phyloP scores from a whole-genome alignment of 371 early-diverging fungal genomes.

The Mucor sp. region DNA sequence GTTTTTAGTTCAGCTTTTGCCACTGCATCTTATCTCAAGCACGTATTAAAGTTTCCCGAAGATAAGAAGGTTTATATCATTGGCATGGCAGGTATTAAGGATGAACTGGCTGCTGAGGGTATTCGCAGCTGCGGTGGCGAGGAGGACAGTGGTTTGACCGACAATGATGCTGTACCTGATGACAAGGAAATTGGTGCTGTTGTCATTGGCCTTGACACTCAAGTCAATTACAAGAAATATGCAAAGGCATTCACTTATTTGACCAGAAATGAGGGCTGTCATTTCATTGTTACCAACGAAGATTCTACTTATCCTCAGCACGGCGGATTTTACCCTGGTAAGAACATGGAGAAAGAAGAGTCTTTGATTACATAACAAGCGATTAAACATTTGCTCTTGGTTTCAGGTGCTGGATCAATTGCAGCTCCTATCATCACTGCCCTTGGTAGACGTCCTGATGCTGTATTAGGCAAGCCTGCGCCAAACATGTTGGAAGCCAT shows the following conservation, averaged over 20 bases:
- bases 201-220: conserved; percentile 83
- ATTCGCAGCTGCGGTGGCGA: conserved; percentile 62
- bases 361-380: neutral
- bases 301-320: conserved; percentile 90
- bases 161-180: conserved; percentile 39
- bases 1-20: conserved; percentile 95
- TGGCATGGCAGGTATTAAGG: conserved; percentile 88
- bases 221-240: conserved; percentile 88
- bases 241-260: conserved; percentile 91
- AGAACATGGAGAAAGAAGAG: neutral
- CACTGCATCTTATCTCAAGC: conserved; percentile 88
- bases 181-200: conserved; percentile 82
- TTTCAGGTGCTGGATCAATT: conserved; percentile 82
- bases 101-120: conserved; percentile 82
- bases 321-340: conserved; percentile 77
- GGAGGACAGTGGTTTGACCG: conserved; percentile 40
- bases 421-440: conserved; percentile 74
- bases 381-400: neutral
- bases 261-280: conserved; percentile 63
- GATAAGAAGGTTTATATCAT: conserved; percentile 91
- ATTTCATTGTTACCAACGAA: conserved; percentile 93
- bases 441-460: conserved; percentile 72
- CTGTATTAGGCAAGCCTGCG: conserved; percentile 92
- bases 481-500: conserved; percentile 91
- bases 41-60: conserved; percentile 75